phyloP scores from a whole-genome alignment of 1,284 basidiomycete genomes.

The Ceratorhiza oryzae-sativae region DNA sequence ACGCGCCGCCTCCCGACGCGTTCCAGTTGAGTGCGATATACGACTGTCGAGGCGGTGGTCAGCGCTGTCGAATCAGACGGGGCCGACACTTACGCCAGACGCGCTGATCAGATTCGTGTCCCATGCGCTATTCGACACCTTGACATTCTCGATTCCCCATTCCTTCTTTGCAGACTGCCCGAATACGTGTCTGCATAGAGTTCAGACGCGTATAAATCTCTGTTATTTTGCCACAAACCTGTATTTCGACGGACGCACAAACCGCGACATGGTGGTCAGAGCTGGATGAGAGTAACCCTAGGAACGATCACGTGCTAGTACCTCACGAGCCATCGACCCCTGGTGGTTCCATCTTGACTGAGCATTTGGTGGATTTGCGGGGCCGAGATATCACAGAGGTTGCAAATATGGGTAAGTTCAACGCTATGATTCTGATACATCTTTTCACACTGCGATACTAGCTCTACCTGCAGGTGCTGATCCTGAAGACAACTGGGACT shows the following conservation, averaged over 20 bases:
- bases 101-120: slow-evolving; percentile 94
- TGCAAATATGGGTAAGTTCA: too few relatives aligned
- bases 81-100: slow-evolving; percentile 75
- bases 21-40: slow-evolving; percentile 96
- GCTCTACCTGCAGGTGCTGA: too few relatives aligned
- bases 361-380: too few relatives aligned
- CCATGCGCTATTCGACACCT: slow-evolving; percentile 90
- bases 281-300: slow-evolving; percentile 57
- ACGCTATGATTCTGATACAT: too few relatives aligned
- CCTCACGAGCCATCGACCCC: too few relatives aligned
- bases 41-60: slow-evolving; percentile 57
- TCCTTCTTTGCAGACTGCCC: slow-evolving; percentile 86
- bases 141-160: slow-evolving; percentile 87
- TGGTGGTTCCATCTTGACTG: too few relatives aligned
- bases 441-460: too few relatives aligned
- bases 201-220: not conserved
- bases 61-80: slow-evolving; percentile 24
- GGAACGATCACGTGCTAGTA: not conserved
- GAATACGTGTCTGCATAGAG: slow-evolving; percentile 79
- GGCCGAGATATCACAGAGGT: too few relatives aligned
- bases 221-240: slow-evolving; percentile 57
- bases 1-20: slow-evolving; percentile 93
- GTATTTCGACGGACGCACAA: slow-evolving; percentile 65
- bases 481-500: too few relatives aligned
- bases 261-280: not conserved